phyloP scores from a whole-genome alignment of 108 stramenopile species.

The Cyclotella atomus region DNA sequence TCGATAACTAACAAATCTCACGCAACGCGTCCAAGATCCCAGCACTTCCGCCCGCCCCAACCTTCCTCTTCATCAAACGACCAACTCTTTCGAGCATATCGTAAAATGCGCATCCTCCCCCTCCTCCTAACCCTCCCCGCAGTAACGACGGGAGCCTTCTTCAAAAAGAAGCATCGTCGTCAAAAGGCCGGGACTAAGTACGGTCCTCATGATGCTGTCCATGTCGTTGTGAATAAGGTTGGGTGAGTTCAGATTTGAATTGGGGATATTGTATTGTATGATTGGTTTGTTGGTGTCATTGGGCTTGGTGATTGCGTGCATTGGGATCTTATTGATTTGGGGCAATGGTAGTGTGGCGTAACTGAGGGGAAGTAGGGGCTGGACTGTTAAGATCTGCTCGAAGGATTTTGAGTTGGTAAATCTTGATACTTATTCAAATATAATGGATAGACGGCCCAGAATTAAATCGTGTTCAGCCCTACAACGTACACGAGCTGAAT shows the following conservation, averaged over 20 bases:
- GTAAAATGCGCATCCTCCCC: slow-evolving; percentile 36
- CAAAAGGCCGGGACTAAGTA: slow-evolving; percentile 76
- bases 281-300: slow-evolving; percentile 11
- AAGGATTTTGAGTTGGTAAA: no score
- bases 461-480: no score
- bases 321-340: no score
- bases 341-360: no score
- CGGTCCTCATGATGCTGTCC: slow-evolving; percentile 71
- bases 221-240: slow-evolving; percentile 89
- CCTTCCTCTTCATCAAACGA: background rate
- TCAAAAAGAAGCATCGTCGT: slow-evolving; percentile 63
- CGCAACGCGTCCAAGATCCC: background rate
- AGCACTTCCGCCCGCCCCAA: slow-evolving; percentile 2
- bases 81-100: no score
- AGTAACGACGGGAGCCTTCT: slow-evolving; percentile 20
- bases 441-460: no score
- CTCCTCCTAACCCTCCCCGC: slow-evolving; percentile 16
- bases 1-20: background rate
- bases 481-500: no score
- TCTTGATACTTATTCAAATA: no score
- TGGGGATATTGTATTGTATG: background rate
- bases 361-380: no score
- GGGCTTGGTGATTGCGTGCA: background rate
- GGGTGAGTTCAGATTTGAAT: slow-evolving; percentile 62
- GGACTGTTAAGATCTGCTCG: no score